A percentile compares a stretch with the other conserved stretches of the same genome.
Evolutionary conservation across 2,329 filamentous ascomycete species (phyloP).

Genomic region (Endoconidiophora polonica): DNA sequence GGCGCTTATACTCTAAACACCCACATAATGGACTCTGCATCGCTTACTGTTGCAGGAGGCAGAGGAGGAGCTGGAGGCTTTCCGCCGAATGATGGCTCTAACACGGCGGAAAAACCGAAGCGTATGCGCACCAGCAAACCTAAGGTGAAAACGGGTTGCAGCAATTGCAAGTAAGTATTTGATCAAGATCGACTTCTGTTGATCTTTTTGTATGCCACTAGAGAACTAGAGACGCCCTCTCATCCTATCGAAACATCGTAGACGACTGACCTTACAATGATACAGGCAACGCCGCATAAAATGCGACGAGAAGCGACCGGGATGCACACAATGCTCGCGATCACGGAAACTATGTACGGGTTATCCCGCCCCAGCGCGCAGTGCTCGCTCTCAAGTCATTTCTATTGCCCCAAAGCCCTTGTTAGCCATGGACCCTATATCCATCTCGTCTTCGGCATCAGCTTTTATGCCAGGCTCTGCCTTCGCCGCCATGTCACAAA

Average conservation of each 20-base stretch:
- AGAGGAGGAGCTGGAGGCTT: too few species aligned
- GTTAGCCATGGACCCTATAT: background rate
- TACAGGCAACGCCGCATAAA: conserved; percentile 43
- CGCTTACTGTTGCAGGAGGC: too few species aligned
- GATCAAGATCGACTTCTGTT: background rate
- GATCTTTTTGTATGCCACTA: background rate
- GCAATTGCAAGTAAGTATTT: conserved; percentile 47
- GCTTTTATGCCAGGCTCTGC: background rate
- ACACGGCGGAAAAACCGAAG: conserved; percentile 18
- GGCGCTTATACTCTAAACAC: too few species aligned
- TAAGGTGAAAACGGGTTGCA: conserved; percentile 51
- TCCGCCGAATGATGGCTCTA: too few species aligned
- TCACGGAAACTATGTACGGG: conserved; percentile 43
- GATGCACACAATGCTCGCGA: conserved; percentile 41
- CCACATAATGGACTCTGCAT: too few species aligned
- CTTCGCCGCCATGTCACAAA: background rate
- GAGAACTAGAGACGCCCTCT: background rate
- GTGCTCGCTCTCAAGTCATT: conserved; percentile 29
- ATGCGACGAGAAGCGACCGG: conserved; percentile 46
- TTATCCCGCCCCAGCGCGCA: conserved; percentile 40
- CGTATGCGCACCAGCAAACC: conserved; percentile 36
- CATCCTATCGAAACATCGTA: background rate
- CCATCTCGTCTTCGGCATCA: background rate
- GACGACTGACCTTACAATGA: background rate
- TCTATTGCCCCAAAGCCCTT: conserved; percentile 27